Evolutionary conservation across 208 protist species (phyloP).

Genomic region (Crithidia acanthocephali): DNA sequence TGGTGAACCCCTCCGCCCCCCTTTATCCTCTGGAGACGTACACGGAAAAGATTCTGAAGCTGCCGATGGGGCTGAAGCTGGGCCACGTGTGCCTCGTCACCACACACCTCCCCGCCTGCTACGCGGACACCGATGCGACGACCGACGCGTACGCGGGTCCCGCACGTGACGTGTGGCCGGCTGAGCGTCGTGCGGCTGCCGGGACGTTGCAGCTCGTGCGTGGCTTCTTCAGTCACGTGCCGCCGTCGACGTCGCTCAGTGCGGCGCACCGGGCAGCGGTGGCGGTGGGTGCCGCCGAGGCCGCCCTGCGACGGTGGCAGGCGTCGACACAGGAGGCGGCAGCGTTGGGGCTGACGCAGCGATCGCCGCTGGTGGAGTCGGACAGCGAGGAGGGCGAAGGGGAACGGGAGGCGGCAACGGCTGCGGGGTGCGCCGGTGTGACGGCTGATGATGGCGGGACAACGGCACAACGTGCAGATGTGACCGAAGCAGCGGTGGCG

Average conservation of each 20-base stretch:
- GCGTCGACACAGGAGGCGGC: background rate
- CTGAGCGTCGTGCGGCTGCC: background rate
- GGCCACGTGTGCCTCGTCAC: slow-evolving; percentile 17
- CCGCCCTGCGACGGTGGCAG: background rate
- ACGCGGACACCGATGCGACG: no score
- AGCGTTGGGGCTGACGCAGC: background rate
- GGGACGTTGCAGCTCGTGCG: slow-evolving; percentile 17
- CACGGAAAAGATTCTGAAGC: slow-evolving; percentile 14
- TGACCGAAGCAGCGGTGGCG: no score
- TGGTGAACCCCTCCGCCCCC: slow-evolving; percentile 28
- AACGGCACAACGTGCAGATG: no score
- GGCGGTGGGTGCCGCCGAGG: slow-evolving; percentile 3
- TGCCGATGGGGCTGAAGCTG: slow-evolving; percentile 29
- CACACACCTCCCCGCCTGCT: background rate
- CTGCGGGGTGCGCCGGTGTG: no score
- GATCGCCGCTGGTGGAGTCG: background rate
- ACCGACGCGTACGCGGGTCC: no score
- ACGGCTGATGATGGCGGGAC: no score
- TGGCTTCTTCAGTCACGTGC: slow-evolving; percentile 28
- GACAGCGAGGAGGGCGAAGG: background rate
- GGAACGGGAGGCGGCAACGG: no score
- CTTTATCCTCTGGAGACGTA: slow-evolving; percentile 30
- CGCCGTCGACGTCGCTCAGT: slow-evolving; percentile 14
- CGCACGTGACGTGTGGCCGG: no score
- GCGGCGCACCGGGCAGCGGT: slow-evolving; percentile 16